Base-by-base conservation (phyloP, 2,329 filamentous ascomycete genomes). In the Colletotrichum theobromicola region DNA sequence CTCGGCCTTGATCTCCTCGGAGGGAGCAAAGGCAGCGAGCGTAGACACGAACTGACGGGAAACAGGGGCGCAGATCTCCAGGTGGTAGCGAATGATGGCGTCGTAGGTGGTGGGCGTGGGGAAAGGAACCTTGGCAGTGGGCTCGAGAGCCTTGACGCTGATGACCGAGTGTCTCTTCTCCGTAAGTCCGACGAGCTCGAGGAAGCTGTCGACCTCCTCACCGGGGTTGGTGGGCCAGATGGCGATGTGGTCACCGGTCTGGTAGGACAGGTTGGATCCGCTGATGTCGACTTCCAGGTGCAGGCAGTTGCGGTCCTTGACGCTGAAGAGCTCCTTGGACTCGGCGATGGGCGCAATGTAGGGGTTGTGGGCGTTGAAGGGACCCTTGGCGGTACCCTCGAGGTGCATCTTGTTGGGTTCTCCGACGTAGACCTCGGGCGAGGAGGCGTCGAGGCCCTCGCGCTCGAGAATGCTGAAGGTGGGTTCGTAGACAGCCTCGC, bases 321-420 rank as follows among this genome's bases (percentile, higher is more conserved):
- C 93, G 65, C 90, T 93, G 87, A 99, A 99, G 15, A 99, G 84
- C 86, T 99, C 97, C 78, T 89, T 89, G n/a, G 97, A 98, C 82
- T 97, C 94, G 81, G 90, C 90, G 79, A 99, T 97, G 34, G 96
- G 96, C 35, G 97, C 96, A 82, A 99, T 97, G 87, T 94, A 98
- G 26, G 97, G 97, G 87, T 98, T 98, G 89, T 98, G 96, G 66
- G 95, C 93, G 82, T 98, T 98, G 90, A 94, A 98, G 18, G 97
- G 97, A 15, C 96, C 96, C 84, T 94, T 97, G 79, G 93, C 90
- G 57, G 87, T 88, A 75, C 94, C 95, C 82, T 98, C 94, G 74
- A 98, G 94, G 82, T 99, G 97, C 88, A 95, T 94, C 89, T 96
- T 96, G 88, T 98, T 98, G 63, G 96, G 96, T 85, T 99, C 97